phyloP scores from a whole-genome alignment of 2,329 filamentous ascomycete genomes.

The Colletotrichum orbiculare region DNA sequence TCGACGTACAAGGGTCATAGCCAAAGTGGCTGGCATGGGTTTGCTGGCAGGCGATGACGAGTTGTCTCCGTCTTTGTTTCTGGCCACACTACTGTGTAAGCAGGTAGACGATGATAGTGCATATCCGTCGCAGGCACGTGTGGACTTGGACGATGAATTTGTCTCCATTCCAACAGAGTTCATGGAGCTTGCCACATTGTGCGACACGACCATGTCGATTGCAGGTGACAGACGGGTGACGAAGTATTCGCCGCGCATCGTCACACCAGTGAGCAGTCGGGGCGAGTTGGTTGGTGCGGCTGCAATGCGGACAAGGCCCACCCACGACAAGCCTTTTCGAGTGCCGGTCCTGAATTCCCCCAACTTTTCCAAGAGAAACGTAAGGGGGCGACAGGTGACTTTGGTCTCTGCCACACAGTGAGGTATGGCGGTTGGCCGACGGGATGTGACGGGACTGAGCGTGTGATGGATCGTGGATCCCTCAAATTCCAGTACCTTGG shows the following conservation, averaged over 20 bases:
- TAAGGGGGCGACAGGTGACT: slow-evolving; percentile 7
- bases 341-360: slow-evolving; percentile 29
- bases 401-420: too few relatives aligned
- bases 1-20: too few relatives aligned
- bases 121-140: neutral
- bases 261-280: slow-evolving; percentile 32
- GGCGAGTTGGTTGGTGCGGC: slow-evolving; percentile 32
- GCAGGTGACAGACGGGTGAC: slow-evolving; percentile 20
- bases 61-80: too few relatives aligned
- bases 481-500: slow-evolving; percentile 13
- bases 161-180: neutral
- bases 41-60: too few relatives aligned
- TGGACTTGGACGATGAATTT: neutral
- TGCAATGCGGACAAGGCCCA: slow-evolving; percentile 22
- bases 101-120: neutral
- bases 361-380: slow-evolving; percentile 27
- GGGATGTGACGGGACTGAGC: neutral
- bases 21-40: too few relatives aligned
- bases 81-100: too few relatives aligned
- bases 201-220: slow-evolving; percentile 15
- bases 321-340: slow-evolving; percentile 29
- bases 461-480: slow-evolving; percentile 21
- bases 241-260: slow-evolving; percentile 3
- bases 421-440: too few relatives aligned
- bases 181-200: slow-evolving; percentile 12